Base-by-base conservation (phyloP, 2,329 filamentous ascomycete species). In the Sporothrix pallida region DNA sequence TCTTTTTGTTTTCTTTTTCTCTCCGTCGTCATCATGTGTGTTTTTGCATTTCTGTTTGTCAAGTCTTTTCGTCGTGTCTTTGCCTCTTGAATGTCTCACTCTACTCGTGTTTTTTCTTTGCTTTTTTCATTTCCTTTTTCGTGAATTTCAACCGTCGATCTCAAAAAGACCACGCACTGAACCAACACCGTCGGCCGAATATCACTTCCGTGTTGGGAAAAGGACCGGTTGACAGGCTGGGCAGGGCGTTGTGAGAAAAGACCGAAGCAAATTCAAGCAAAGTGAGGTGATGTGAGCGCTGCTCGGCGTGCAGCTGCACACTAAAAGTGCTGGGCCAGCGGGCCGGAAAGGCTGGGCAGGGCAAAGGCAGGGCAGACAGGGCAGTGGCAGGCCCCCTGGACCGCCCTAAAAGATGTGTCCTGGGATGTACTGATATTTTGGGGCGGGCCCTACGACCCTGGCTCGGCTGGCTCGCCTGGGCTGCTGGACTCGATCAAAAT, bases 61-160 rank as follows among this genome's bases (percentile, higher is more conserved):
- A 31, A 31, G 56, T 37, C 26, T 60, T 17, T 62, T 60, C 23
- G 8, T 37, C 2, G 2, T 20, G 31, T 44, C 37, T 31, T 65
- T 67, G 62, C 62, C 42, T 42, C 42, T 48, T 26, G 12, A 44
- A 17, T 67, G 62, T 67, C 62, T 26, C 42, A 67, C 12, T 67
- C 62, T 8, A 26, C 12, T 67, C 42, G 20, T 26, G 20, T 62
- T 63, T 63, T 20, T 10, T 63, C 1, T 8, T 44, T 63, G 42
- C 23, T 31, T 42, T 62, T 42, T 56, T 42, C 58, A n/a, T 3
- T 0, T 44, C 37, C 17, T 42, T 46, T 46, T 42, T 63, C 17
- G 37, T 20, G 60, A 7, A 10, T 65, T 65, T 46, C 23, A 8
- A 46, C n/a, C 48, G 31, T 17, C 62, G 42, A 48, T 67, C 62